Percentiles rank a stretch among this genome's conserved stretches.
These are phyloP conservation scores for Eucalyptus curtisii DNA, from an alignment of 345 rosid species.

Conservation along the genomic window DNA sequence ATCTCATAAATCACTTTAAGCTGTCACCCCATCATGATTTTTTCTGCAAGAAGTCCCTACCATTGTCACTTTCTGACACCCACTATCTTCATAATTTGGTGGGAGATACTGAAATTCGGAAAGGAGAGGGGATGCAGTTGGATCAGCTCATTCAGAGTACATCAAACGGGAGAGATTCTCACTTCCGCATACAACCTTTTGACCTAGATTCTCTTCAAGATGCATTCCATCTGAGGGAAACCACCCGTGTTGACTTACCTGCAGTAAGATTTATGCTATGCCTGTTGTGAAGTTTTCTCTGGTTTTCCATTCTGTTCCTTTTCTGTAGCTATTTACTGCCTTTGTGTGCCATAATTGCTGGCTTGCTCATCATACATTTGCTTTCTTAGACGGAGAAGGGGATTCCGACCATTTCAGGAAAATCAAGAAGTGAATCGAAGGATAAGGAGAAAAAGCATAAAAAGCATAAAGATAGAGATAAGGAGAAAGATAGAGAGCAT, in stretches of 20 bases:
- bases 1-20: conserved; percentile 75
- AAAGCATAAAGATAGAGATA: conserved; percentile 78
- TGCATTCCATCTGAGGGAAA: conserved; percentile 69
- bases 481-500: conserved; percentile 86
- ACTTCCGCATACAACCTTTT: conserved; percentile 48
- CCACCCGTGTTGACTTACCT: conserved; percentile 50
- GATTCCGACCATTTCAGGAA: conserved; percentile 60
- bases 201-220: conserved; percentile 61
- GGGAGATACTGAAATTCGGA: conserved; percentile 78
- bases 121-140: conserved; percentile 90
- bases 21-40: conserved; percentile 61
- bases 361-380: neutral
- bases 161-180: conserved; percentile 24
- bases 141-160: conserved; percentile 56
- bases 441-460: conserved; percentile 92
- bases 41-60: conserved; percentile 81
- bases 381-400: conserved; percentile 65
- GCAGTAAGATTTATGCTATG: conserved; percentile 27
- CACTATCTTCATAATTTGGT: conserved; percentile 76
- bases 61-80: conserved; percentile 60
- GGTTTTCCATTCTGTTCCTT: neutral
- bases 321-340: neutral
- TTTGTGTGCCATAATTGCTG: neutral
- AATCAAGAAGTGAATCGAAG: conserved; percentile 64
- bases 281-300: neutral